Evolutionary conservation across 805 yeast species (phyloP).

Genomic region (Candida vartiovaarae): DNA sequence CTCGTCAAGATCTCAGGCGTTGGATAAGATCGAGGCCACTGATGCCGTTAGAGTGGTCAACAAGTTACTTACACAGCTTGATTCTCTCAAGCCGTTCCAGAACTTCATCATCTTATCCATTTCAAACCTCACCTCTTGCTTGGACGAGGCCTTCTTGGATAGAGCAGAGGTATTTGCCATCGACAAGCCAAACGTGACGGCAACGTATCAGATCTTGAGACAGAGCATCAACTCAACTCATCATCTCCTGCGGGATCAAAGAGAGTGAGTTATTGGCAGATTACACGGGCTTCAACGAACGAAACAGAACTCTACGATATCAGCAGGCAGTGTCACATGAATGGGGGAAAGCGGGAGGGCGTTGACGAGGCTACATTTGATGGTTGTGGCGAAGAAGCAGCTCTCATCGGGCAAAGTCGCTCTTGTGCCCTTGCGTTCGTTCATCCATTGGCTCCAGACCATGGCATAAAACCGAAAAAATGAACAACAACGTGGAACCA

Average conservation of each 20-base stretch:
- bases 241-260: background rate
- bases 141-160: conserved; percentile 40
- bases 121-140: conserved; percentile 30
- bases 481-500: no score
- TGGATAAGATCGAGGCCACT: conserved; percentile 33
- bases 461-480: no score
- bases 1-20: conserved; percentile 29
- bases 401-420: background rate
- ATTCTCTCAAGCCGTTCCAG: conserved; percentile 27
- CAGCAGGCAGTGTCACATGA: no score
- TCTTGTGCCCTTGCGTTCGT: background rate
- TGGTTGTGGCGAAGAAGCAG: conserved; percentile 3
- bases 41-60: conserved; percentile 39
- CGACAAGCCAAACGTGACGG: conserved; percentile 27
- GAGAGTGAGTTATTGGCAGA: background rate
- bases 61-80: conserved; percentile 35
- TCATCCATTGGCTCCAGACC: background rate
- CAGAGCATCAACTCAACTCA: conserved; percentile 18
- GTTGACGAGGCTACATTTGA: conserved; percentile 6
- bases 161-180: conserved; percentile 34
- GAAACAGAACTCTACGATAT: no score
- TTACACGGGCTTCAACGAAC: background rate
- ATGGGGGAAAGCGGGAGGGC: conserved; percentile 7
- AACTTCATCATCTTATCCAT: conserved; percentile 35
- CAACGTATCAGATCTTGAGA: conserved; percentile 25